A percentile compares a stretch with the other conserved stretches of the same genome.
phyloP scores from a whole-genome alignment of 2,329 filamentous ascomycete species.

The Penicillium vulpinum region DNA sequence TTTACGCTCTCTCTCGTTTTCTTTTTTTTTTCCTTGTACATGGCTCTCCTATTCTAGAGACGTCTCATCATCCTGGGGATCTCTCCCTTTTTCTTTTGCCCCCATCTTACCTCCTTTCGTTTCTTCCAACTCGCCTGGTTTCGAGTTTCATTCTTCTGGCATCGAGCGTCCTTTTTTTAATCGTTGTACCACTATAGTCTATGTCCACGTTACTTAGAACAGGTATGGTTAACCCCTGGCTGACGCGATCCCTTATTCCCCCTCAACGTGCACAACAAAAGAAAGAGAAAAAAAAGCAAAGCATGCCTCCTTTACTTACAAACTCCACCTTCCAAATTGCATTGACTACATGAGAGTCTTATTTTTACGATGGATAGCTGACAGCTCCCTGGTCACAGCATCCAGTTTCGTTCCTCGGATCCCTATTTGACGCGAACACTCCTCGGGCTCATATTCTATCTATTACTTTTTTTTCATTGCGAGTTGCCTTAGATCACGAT shows the following conservation, averaged over 20 bases:
- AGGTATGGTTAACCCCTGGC: conserved; percentile 30
- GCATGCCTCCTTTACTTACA: conserved; percentile 5
- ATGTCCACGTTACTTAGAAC: conserved; percentile 32
- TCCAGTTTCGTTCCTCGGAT: conserved; percentile 19
- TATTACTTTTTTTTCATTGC: conserved; percentile 2
- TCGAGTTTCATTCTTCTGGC: conserved; percentile 27
- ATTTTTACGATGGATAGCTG: conserved; percentile 21
- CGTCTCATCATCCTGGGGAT: conserved; percentile 25
- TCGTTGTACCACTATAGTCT: conserved; percentile 37
- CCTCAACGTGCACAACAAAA: conserved; percentile 6
- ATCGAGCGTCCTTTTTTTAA: conserved; percentile 29
- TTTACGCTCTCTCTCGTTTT: conserved; percentile 16
- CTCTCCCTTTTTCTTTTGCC: conserved; percentile 25
- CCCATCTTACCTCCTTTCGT: conserved; percentile 23
- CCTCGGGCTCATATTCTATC: conserved; percentile 1
- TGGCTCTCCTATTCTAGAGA: conserved; percentile 34
- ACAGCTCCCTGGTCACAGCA: conserved; percentile 24
- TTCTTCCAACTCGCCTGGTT: conserved; percentile 25
- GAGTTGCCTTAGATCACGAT: conserved; percentile 19
- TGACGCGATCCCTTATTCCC: conserved; percentile 22
- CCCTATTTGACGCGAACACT: conserved; percentile 19
- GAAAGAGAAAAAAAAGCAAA: conserved; percentile 12
- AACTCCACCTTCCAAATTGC: background rate
- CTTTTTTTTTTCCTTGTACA: conserved; percentile 30
- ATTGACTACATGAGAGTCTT: conserved; percentile 2